Conservation (phyloP, 2,329 filamentous ascomycete species). For the Lasiodiplodia sp. region DNA sequence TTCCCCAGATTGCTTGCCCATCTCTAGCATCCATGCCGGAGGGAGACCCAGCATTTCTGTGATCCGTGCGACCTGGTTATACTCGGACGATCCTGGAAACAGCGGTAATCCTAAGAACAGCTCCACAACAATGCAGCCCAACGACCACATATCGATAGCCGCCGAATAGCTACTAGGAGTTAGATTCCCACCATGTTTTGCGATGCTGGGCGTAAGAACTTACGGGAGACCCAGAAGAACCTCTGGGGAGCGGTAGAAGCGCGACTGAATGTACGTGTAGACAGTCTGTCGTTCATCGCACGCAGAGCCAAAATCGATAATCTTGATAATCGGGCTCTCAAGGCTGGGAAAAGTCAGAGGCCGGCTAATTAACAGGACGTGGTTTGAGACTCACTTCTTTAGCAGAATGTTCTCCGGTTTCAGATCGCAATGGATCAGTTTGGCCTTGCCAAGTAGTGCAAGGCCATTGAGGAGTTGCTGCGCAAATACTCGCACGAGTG, state of each 20-base stretch:
- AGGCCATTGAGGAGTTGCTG: conserved; percentile 95
- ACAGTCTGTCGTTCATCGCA: conserved; percentile 98
- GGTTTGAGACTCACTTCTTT: conserved; percentile 73
- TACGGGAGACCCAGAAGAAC: conserved; percentile 88
- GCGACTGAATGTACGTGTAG: conserved; percentile 98
- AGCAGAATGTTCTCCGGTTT: conserved; percentile 98
- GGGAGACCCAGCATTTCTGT: conserved; percentile 98
- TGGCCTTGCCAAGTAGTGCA: conserved; percentile 91
- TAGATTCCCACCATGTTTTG: conserved; percentile 11
- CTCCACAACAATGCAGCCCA: conserved; percentile 98
- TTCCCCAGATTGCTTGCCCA: conserved; percentile 96
- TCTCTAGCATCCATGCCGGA: conserved; percentile 98
- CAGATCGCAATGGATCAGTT: conserved; percentile 95
- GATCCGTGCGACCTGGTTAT: conserved; percentile 96
- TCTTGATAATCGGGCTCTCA: conserved; percentile 99
- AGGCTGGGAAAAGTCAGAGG: conserved; percentile 59
- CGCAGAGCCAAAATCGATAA: conserved; percentile 98
- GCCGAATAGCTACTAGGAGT: conserved; percentile 76
- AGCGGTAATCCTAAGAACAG: conserved; percentile 92
- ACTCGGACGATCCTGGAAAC: conserved; percentile 97
- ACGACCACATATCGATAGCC: conserved; percentile 99
- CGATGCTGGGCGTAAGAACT: conserved; percentile 35
- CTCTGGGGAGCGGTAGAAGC: conserved; percentile 97
- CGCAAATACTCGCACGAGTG: conserved; percentile 94
- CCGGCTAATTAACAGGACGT: conserved; percentile 9